Evolutionary conservation across 2,329 filamentous ascomycete species (phyloP), one percentile per base, ranked within the genome.

Genomic region (Claviceps digitariae): DNA sequence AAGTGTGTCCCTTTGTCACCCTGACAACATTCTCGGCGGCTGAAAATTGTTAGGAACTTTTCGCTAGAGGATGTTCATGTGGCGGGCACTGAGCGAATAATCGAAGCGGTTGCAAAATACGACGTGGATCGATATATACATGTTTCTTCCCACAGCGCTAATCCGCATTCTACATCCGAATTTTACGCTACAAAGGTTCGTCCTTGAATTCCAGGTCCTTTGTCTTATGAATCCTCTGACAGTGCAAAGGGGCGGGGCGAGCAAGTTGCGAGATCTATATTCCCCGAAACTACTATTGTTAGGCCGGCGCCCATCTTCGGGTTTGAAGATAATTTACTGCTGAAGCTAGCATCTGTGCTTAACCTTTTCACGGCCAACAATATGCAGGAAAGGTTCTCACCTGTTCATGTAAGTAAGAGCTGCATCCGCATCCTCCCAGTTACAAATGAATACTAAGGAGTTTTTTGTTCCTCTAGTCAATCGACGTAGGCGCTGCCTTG

Each of bases 101-200:
- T 82, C 50, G 89, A 95, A 67, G 90, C 93, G 52, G 89, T 90
- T 52, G 93, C 91, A 63, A 98, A 98, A 73, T 98, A 98, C 72
- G 91, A 98, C 64, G 83, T 96, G 60, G 93, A 98, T 72, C 84
- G 93, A 59, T 98, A 88, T 71, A 90, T 98, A 59, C 93, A 98
- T 63, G 84, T 98, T 62, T 98, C 93, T 10, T 95, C 90, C 34
- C 90, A 94, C 78, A 97, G 91, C 65, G 91, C 89, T 54, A 76
- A 86, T 68, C 77, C 81, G 45, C 77, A 87, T 60, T 97, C 91
- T 20, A 70, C 83, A 2, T 91, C 89, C 12, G 87, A 93, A 64
- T 98, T 91, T 78, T 96, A 86, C 71, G 77, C 85, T 56, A 95
- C 90, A 61, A 98, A 98, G 81, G 83, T 84, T 61, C 52, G 72